Evolutionary conservation across 2,329 filamentous ascomycete genomes (phyloP).

Genomic region (Aureobasidium sp.): DNA sequence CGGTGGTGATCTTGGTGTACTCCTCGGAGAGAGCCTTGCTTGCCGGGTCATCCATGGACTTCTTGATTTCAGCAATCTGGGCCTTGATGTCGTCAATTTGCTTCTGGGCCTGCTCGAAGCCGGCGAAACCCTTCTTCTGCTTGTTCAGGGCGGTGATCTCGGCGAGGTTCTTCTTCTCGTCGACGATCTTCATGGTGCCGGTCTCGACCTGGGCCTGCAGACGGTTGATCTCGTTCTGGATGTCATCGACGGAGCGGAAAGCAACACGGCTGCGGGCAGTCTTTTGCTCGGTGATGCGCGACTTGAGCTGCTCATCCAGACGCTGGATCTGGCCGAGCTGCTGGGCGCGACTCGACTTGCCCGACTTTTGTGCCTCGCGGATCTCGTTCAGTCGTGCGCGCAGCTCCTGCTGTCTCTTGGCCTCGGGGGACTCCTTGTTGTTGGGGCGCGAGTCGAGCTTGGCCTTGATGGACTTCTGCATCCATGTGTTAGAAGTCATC

Average conservation of each 20-base stretch:
- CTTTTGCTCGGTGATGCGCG: slow-evolving; percentile 80
- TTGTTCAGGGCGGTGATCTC: slow-evolving; percentile 80
- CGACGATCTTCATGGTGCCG: slow-evolving; percentile 88
- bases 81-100: slow-evolving; percentile 78
- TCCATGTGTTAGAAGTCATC: neutral
- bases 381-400: slow-evolving; percentile 76
- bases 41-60: slow-evolving; percentile 84
- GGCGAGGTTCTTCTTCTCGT: slow-evolving; percentile 86
- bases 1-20: slow-evolving; percentile 76
- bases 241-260: slow-evolving; percentile 81
- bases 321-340: slow-evolving; percentile 88
- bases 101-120: slow-evolving; percentile 79
- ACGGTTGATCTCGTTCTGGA: slow-evolving; percentile 72
- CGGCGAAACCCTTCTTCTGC: slow-evolving; percentile 81
- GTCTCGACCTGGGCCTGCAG: slow-evolving; percentile 81
- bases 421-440: slow-evolving; percentile 71
- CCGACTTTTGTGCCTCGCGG: slow-evolving; percentile 74
- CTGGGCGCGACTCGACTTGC: slow-evolving; percentile 71
- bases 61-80: slow-evolving; percentile 82
- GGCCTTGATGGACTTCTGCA: slow-evolving; percentile 73
- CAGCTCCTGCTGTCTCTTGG: slow-evolving; percentile 79
- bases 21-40: slow-evolving; percentile 78
- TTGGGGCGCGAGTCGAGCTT: slow-evolving; percentile 83
- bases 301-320: slow-evolving; percentile 81
- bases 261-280: slow-evolving; percentile 67